A percentile compares a stretch with the other conserved stretches of the same genome.
Conservation (phyloP, 306 rosid species). For the Amphicarpaea edgeworthii region DNA sequence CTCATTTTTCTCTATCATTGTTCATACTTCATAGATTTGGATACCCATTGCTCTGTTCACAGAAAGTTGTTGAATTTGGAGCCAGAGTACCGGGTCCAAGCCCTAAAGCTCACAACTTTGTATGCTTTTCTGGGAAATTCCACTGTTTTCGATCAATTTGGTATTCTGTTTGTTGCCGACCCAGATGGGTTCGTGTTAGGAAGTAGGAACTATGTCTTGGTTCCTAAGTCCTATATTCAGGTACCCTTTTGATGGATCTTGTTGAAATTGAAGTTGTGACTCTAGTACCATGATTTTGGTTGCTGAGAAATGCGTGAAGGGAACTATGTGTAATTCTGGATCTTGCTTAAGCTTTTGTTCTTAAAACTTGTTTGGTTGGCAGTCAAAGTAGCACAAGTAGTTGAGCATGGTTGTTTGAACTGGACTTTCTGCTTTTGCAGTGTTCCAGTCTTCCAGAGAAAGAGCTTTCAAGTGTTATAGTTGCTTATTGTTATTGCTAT, state of each 20-base stretch:
- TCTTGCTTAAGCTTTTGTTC: slow-evolving; percentile 21
- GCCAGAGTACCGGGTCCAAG: slow-evolving; percentile 30
- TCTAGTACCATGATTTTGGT: slow-evolving; percentile 21
- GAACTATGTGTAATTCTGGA: slow-evolving; percentile 20
- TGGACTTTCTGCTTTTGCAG: slow-evolving; percentile 4
- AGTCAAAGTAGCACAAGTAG: slow-evolving; percentile 29
- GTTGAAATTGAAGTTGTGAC: slow-evolving; percentile 39
- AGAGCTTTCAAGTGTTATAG: not conserved
- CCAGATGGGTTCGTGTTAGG: slow-evolving; percentile 57
- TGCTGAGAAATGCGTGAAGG: slow-evolving; percentile 28
- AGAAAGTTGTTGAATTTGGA: slow-evolving; percentile 19
- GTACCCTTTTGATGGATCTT: slow-evolving; percentile 63
- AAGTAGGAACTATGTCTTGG: slow-evolving; percentile 46
- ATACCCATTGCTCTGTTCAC: slow-evolving; percentile 9
- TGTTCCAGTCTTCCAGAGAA: not conserved
- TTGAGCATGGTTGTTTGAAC: slow-evolving; percentile 31
- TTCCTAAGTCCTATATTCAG: slow-evolving; percentile 55
- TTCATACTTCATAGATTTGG: slow-evolving; percentile 40
- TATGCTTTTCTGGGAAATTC: not conserved
- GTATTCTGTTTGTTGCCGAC: slow-evolving; percentile 49
- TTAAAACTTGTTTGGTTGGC: slow-evolving; percentile 26
- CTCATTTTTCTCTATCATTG: not conserved
- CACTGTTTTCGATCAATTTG: slow-evolving; percentile 41
- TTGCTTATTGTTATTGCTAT: slow-evolving; percentile 25
- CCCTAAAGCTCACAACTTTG: slow-evolving; percentile 30